These are phyloP conservation scores for Chrysanthemum lavandulifolium DNA, from an alignment of 129 eudicot species.

Conservation along the genomic window DNA sequence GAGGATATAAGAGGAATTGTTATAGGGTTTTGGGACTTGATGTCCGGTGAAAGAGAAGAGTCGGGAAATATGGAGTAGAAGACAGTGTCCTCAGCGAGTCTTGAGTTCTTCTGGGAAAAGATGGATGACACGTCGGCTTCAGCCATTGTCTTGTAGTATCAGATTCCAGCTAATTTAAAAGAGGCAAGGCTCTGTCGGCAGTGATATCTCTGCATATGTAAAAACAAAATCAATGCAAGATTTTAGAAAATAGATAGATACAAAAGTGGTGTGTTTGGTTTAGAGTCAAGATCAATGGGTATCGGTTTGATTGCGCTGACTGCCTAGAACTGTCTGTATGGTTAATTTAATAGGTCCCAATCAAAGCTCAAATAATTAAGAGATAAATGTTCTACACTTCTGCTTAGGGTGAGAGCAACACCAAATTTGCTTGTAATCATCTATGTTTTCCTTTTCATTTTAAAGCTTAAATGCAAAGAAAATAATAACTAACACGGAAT, in stretches of 20 bases:
- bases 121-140: constrained; percentile 41
- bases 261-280: neutral
- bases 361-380: no score
- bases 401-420: no score
- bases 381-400: no score
- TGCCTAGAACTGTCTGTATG: no score
- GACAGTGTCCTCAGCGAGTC: constrained; percentile 77
- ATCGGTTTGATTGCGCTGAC: neutral
- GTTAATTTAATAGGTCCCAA: no score
- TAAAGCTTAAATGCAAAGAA: no score
- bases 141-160: constrained; percentile 32
- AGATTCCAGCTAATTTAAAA: neutral
- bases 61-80: constrained; percentile 81
- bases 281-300: neutral
- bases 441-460: no score
- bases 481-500: no score
- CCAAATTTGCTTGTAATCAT: no score
- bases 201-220: neutral
- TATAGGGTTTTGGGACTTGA: constrained; percentile 32
- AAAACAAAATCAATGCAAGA: neutral
- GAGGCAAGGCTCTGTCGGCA: neutral
- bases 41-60: constrained; percentile 33
- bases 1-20: constrained; percentile 20
- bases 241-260: neutral
- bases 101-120: constrained; percentile 46